phyloP scores from a whole-genome alignment of 1,139 yeast species.

The Blastobotrys arbuscula region DNA sequence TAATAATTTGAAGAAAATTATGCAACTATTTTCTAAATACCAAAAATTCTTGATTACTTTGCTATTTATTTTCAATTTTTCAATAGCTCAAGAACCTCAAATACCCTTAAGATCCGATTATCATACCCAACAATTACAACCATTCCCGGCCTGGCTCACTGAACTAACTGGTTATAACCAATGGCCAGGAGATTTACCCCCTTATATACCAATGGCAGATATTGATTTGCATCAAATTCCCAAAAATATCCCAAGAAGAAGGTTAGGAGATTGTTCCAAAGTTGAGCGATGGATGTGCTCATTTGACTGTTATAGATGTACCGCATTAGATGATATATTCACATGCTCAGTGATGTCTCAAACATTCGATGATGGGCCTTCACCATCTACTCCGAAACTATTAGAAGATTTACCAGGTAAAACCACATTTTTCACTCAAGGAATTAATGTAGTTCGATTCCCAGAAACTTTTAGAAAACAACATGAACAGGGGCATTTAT shows the following conservation, averaged over 20 bases:
- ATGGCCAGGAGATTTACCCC: slow-evolving; percentile 88
- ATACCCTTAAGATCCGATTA: slow-evolving; percentile 1
- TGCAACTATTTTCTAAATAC: no score
- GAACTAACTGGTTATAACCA: slow-evolving; percentile 63
- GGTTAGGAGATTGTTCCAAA: slow-evolving; percentile 54
- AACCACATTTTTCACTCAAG: slow-evolving; percentile 80
- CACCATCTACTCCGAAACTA: slow-evolving; percentile 59
- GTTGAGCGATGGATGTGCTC: slow-evolving; percentile 56
- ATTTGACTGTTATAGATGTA: slow-evolving; percentile 80
- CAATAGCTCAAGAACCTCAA: neutral
- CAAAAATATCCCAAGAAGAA: slow-evolving; percentile 42
- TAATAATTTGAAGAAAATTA: no score
- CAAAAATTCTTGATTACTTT: neutral
- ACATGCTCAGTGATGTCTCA: slow-evolving; percentile 71
- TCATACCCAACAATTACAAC: slow-evolving; percentile 16
- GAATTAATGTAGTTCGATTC: slow-evolving; percentile 66
- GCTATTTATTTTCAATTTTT: neutral
- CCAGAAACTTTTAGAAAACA: slow-evolving; percentile 67
- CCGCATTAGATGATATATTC: slow-evolving; percentile 67
- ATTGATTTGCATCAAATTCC: slow-evolving; percentile 54
- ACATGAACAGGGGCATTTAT: slow-evolving; percentile 59
- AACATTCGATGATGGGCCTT: slow-evolving; percentile 95
- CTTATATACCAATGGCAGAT: slow-evolving; percentile 74
- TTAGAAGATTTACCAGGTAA: slow-evolving; percentile 47
- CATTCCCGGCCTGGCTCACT: slow-evolving; percentile 71